Percentiles rank a stretch among this genome's conserved stretches.
Evolutionary conservation across 2,329 filamentous ascomycete genomes (phyloP).

Genomic region (Aspergillus clavatus): DNA sequence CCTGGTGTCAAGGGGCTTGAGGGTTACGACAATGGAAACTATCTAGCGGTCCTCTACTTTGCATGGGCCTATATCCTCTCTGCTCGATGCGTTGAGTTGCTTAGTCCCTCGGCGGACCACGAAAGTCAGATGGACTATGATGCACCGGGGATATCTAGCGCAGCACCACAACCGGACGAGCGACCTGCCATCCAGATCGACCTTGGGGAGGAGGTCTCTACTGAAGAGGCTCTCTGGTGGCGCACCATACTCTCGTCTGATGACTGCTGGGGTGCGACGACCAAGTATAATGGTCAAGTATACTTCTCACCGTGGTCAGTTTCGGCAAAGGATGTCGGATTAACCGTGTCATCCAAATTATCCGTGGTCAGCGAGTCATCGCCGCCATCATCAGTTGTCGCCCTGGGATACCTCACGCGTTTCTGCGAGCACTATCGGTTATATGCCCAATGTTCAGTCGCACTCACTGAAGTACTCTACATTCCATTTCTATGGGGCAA

Average conservation of each 20-base stretch:
- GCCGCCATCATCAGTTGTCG: conserved; percentile 9
- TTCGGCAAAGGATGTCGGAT: conserved; percentile 4
- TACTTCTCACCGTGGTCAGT: conserved; percentile 21
- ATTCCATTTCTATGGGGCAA: conserved; percentile 11
- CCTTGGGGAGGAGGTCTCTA: conserved; percentile 8
- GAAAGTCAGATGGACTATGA: conserved; percentile 10
- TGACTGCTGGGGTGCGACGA: conserved; percentile 12
- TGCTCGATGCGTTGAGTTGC: conserved; percentile 20
- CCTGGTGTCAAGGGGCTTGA: conserved; percentile 15
- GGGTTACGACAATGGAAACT: conserved; percentile 18
- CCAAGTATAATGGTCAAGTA: conserved; percentile 13
- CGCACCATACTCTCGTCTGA: conserved; percentile 9
- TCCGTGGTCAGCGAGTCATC: neutral
- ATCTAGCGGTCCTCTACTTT: conserved; percentile 18
- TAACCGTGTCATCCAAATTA: conserved; percentile 2
- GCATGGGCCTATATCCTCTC: conserved; percentile 25
- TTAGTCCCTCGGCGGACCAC: conserved; percentile 15
- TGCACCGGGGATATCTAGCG: neutral
- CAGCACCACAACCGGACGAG: neutral
- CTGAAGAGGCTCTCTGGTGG: conserved; percentile 18
- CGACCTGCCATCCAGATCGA: conserved; percentile 10
- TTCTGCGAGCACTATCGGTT: conserved; percentile 17
- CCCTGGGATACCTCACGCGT: conserved; percentile 18
- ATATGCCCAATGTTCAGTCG: conserved; percentile 20
- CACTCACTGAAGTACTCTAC: conserved; percentile 18